Base-by-base conservation (phyloP, 805 yeast species). In the Schwanniomyces sp. region DNA sequence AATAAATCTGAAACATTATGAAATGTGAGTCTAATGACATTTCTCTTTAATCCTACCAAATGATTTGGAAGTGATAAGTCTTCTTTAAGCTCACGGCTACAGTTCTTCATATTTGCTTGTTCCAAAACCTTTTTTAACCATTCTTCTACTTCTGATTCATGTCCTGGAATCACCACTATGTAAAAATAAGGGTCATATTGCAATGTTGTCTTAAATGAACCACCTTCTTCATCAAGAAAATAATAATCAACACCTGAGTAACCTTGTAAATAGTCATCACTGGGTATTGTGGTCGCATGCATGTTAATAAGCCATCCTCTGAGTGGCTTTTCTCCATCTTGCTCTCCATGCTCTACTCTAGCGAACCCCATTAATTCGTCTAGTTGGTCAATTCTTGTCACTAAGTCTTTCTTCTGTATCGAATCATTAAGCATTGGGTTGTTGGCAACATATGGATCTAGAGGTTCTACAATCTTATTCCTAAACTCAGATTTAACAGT, bases 201-300 rank as follows among this genome's bases (percentile, higher is more conserved):
- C 11, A 88, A 67, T 0, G 96, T 86, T 4, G 91, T 85, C 62
- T 92, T 94, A 73, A 95, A 94, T 39, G 88, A 82, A 6, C 97
- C 99, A 41, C 99, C 99, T 63, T 91, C 97, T 58, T 89, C 96
- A 63, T 91, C 98, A 7, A 94, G 68, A 57, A 95, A 94, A 62
- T 95, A 95, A 65, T 86, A 91, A 57, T 94, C 97, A 2, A 92
- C 97, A 3, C 92, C 99, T 0, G 97, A 81, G 30, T 80, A 74
- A 8, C 96, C 97, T n/a, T 80, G 73, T 9, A 76, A 57, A 38
- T 74, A 71, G 28, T 81, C 84, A 4, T 79, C 81, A 10, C 81
- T 76, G 2, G 86, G 81, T 3, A 87, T 64, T 1, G 87, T 74
- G 1, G 96, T 88, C 2, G 96, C 82, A 69, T 92, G 99, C 94